These are phyloP conservation scores for Candida parachauliodes DNA, from an alignment of 805 yeast genomes.

Conservation along the genomic window DNA sequence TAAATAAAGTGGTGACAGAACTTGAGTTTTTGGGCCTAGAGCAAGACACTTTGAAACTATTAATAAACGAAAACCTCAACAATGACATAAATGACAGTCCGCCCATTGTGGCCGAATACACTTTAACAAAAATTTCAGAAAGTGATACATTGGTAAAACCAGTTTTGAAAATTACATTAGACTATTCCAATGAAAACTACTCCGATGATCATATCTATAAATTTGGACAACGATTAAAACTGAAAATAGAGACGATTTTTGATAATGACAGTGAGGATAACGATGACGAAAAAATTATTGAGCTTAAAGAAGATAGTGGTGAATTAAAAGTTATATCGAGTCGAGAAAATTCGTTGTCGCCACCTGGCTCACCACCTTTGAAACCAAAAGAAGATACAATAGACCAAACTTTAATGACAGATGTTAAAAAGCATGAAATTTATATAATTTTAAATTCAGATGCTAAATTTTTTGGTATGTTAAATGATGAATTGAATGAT, in stretches of 20 bases:
- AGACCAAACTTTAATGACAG: not conserved
- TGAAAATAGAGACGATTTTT: conserved; percentile 22
- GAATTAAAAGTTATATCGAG: conserved; percentile 7
- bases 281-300: conserved; percentile 20
- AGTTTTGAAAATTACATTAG: conserved; percentile 35
- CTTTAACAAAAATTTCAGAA: conserved; percentile 26
- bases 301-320: conserved; percentile 25
- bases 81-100: conserved; percentile 30
- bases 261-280: conserved; percentile 21
- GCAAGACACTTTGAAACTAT: conserved; percentile 38
- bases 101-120: conserved; percentile 42
- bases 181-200: conserved; percentile 23
- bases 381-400: conserved; percentile 4
- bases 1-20: conserved; percentile 62
- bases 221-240: conserved; percentile 25
- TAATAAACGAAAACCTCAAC: conserved; percentile 24
- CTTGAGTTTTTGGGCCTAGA: conserved; percentile 56
- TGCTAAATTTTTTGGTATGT: conserved; percentile 54
- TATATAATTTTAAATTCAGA: conserved; percentile 51
- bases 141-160: conserved; percentile 28
- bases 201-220: conserved; percentile 33
- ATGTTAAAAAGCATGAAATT: conserved; percentile 27
- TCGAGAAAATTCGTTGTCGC: conserved; percentile 9
- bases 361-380: conserved; percentile 7
- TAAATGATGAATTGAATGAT: conserved; percentile 49